Evolutionary conservation across 495 filamentous ascomycete species (phyloP).

Genomic region (Aspergillus carlsbadensis): DNA sequence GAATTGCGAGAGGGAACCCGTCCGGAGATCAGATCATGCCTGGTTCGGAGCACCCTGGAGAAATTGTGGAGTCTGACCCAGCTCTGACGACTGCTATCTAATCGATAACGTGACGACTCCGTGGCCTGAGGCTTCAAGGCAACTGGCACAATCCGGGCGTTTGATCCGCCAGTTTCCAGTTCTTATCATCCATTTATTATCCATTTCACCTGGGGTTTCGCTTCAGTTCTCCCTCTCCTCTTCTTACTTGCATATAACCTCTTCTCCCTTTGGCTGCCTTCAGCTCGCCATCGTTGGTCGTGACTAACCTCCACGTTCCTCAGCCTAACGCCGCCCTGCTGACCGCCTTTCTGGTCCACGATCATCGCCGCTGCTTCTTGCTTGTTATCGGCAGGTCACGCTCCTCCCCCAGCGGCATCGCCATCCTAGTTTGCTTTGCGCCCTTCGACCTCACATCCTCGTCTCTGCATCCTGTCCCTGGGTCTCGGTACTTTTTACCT

Average conservation of each 20-base stretch:
- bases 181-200: neutral
- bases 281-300: neutral
- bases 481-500: constrained; percentile 1
- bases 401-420: constrained; percentile 21
- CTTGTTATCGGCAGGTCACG: constrained; percentile 42
- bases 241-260: neutral
- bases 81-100: constrained; percentile 16
- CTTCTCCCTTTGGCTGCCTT: neutral
- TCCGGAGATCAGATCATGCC: neutral
- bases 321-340: constrained; percentile 31
- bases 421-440: constrained; percentile 32
- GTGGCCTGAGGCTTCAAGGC: constrained; percentile 2
- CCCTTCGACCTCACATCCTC: constrained; percentile 20
- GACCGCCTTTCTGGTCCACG: constrained; percentile 30
- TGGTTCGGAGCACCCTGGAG: neutral
- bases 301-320: neutral
- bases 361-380: constrained; percentile 25
- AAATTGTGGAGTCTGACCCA: constrained; percentile 5
- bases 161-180: neutral
- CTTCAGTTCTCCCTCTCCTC: neutral
- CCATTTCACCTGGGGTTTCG: neutral
- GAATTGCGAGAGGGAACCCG: constrained; percentile 3
- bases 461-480: constrained; percentile 21
- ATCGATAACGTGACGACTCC: constrained; percentile 15
- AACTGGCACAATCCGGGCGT: neutral